Evolutionary conservation across 805 yeast species (phyloP).

Genomic region (Myxozyma udenii): DNA sequence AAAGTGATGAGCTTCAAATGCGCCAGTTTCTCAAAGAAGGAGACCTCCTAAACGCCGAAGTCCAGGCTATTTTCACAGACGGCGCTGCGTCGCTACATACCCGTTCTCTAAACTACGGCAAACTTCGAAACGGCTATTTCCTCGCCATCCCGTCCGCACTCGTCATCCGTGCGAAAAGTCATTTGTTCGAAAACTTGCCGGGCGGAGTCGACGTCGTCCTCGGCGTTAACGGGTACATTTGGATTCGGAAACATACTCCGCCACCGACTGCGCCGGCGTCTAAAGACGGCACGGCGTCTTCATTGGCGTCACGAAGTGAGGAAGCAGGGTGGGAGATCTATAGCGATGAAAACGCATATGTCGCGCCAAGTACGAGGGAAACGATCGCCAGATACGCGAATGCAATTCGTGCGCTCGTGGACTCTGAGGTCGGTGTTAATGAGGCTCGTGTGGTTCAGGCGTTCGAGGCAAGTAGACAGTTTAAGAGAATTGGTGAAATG

Average conservation of each 20-base stretch:
- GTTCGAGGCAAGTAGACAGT: conserved; percentile 85
- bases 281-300: conserved; percentile 20
- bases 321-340: conserved; percentile 95
- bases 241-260: conserved; percentile 63
- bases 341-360: conserved; percentile 69
- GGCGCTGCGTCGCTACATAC: conserved; percentile 95
- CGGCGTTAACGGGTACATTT: conserved; percentile 92
- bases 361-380: conserved; percentile 58
- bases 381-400: conserved; percentile 83
- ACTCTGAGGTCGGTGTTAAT: conserved; percentile 80
- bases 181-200: conserved; percentile 73
- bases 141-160: conserved; percentile 77
- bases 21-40: conserved; percentile 91
- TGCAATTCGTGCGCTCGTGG: conserved; percentile 77
- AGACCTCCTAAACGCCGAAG: conserved; percentile 87
- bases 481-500: conserved; percentile 64
- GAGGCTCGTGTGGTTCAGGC: conserved; percentile 75
- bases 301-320: conserved; percentile 42
- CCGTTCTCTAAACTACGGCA: conserved; percentile 91
- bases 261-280: conserved; percentile 39
- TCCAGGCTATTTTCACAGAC: conserved; percentile 81
- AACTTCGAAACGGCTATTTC: conserved; percentile 85
- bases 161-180: conserved; percentile 80
- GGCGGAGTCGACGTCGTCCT: conserved; percentile 88
- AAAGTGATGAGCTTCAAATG: conserved; percentile 95